phyloP scores from a whole-genome alignment of 2,329 filamentous ascomycete genomes.

The Gnomoniopsis sp. region DNA sequence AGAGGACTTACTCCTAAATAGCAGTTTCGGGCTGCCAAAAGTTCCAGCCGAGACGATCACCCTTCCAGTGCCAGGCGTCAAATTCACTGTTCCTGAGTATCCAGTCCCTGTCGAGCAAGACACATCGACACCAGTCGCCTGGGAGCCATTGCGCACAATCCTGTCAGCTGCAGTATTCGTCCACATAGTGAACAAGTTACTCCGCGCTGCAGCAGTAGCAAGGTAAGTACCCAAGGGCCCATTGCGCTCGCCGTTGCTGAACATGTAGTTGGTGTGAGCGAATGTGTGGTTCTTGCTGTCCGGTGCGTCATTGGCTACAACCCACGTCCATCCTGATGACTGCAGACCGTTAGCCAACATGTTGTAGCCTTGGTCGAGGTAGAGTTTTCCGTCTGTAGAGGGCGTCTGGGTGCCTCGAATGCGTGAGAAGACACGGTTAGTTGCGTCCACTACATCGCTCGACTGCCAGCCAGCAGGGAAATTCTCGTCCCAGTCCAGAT shows the following conservation, averaged over 20 bases:
- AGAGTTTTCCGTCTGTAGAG: constrained; percentile 63
- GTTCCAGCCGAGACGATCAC: constrained; percentile 67
- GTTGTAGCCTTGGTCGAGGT: constrained; percentile 65
- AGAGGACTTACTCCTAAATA: constrained; percentile 52
- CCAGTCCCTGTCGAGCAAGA: constrained; percentile 51
- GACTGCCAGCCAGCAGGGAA: constrained; percentile 72
- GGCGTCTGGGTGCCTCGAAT: constrained; percentile 68
- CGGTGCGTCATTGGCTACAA: constrained; percentile 54
- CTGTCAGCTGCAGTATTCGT: constrained; percentile 64
- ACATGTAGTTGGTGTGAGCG: constrained; percentile 66
- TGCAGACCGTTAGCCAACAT: constrained; percentile 58
- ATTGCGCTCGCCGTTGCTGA: constrained; percentile 60
- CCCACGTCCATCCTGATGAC: constrained; percentile 58
- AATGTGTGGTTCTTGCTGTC: constrained; percentile 64
- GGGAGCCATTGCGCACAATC: constrained; percentile 60
- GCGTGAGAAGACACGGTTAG: constrained; percentile 61
- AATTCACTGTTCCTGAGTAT: constrained; percentile 55
- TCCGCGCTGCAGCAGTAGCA: constrained; percentile 52
- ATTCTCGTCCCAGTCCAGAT: constrained; percentile 66
- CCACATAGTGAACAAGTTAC: constrained; percentile 63
- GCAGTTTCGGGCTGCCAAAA: constrained; percentile 67
- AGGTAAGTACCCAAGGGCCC: constrained; percentile 72
- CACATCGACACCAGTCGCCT: constrained; percentile 67
- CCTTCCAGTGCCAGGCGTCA: constrained; percentile 57
- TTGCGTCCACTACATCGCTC: constrained; percentile 56